Evolutionary conservation across 2,329 filamentous ascomycete species (phyloP).

Genomic region (Fusarium oxysporum): DNA sequence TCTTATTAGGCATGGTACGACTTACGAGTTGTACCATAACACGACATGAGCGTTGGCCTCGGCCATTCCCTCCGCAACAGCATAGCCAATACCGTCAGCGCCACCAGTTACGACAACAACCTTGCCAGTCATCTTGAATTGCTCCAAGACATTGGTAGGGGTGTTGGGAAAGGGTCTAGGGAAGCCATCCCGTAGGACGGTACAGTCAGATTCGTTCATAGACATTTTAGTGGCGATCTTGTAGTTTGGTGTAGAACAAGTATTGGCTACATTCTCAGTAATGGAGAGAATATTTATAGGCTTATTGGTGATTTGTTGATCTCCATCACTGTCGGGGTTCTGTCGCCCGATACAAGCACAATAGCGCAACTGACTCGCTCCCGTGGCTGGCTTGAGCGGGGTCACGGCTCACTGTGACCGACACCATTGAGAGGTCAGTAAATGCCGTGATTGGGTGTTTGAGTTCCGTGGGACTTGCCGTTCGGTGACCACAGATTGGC

Average conservation of each 20-base stretch:
- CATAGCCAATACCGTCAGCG: conserved; percentile 57
- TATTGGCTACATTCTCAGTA: not conserved
- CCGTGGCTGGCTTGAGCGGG: not conserved
- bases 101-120: conserved; percentile 57
- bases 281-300: not conserved
- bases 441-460: not conserved
- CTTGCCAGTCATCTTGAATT: conserved; percentile 53
- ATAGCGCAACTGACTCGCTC: not conserved
- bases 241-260: not conserved
- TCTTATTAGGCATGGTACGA: not conserved
- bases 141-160: conserved; percentile 50
- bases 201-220: not conserved
- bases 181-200: not conserved
- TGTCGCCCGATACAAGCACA: not conserved
- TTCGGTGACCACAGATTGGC: too few species aligned
- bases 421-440: not conserved
- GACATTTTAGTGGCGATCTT: not conserved
- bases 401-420: not conserved
- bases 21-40: conserved; percentile 40
- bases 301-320: not conserved
- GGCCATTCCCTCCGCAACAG: conserved; percentile 58
- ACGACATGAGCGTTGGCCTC: conserved; percentile 57
- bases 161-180: conserved; percentile 40
- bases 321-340: not conserved
- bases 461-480: not conserved